Percentiles rank a stretch among this genome's conserved stretches.
These are phyloP conservation scores for Ophiostoma pallidulum DNA, from an alignment of 2,329 filamentous ascomycete genomes.

Conservation along the genomic window DNA sequence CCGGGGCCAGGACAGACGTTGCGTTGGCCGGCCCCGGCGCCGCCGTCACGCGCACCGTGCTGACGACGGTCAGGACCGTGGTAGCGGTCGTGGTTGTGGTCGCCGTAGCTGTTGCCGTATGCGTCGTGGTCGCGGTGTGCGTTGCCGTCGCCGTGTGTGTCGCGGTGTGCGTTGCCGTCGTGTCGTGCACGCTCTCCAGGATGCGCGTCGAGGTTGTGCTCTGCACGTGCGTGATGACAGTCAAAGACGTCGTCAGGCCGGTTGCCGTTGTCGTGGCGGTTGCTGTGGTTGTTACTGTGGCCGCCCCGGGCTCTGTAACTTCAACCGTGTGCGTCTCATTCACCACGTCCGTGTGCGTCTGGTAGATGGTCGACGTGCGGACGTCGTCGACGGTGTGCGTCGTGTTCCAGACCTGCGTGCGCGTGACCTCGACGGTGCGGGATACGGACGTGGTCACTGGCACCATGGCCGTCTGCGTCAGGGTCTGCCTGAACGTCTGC, in stretches of 20 bases:
- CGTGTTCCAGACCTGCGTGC: not conserved
- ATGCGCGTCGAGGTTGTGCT: conserved; percentile 1
- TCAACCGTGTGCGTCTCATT: conserved; percentile 5
- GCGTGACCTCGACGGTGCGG: not conserved
- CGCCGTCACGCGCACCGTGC: not conserved
- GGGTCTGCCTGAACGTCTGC: not conserved
- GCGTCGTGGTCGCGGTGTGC: not conserved
- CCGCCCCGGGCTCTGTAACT: not conserved
- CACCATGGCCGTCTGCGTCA: not conserved
- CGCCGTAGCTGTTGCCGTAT: not conserved
- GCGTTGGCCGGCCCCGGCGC: not conserved
- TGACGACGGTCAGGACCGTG: not conserved
- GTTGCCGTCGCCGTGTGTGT: not conserved
- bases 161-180: not conserved
- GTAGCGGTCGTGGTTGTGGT: not conserved
- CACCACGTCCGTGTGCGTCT: conserved; percentile 1
- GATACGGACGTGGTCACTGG: not conserved
- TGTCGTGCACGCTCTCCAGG: not conserved
- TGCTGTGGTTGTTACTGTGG: not conserved
- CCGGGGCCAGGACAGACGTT: not conserved
- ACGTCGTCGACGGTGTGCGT: not conserved
- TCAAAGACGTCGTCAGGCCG: not conserved
- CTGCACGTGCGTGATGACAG: not conserved
- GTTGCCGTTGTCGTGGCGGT: not conserved
- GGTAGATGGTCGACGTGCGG: conserved; percentile 4